Conservation (phyloP, 257 asterid species). For the Misopates orontium region DNA sequence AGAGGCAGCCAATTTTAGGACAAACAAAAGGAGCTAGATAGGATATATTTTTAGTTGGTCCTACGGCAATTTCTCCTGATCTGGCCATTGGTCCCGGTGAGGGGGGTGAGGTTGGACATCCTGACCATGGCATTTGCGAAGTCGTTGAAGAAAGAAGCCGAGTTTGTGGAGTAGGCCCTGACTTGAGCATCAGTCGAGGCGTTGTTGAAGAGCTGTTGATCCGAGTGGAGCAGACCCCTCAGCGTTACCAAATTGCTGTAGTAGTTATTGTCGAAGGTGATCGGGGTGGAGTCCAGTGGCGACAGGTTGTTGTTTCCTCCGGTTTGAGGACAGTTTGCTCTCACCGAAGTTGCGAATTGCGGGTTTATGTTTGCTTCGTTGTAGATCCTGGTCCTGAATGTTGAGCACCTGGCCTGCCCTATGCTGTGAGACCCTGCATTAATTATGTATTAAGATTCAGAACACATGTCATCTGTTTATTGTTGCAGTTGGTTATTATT, state of each 20-base stretch:
- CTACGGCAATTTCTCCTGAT: constrained; percentile 63
- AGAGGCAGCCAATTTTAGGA: no score
- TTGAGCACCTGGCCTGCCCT: constrained; percentile 62
- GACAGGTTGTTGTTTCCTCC: constrained; percentile 48
- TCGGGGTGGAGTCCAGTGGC: constrained; percentile 48
- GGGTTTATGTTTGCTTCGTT: constrained; percentile 60
- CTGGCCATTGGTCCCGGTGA: constrained; percentile 64
- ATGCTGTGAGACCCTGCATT: constrained; percentile 60
- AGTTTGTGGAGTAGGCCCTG: constrained; percentile 42
- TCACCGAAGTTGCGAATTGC: constrained; percentile 38
- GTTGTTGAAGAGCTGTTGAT: constrained; percentile 59
- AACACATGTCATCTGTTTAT: no score
- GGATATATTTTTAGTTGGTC: constrained; percentile 32
- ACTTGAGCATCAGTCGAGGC: constrained; percentile 69
- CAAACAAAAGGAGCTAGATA: no score
- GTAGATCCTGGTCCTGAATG: constrained; percentile 51
- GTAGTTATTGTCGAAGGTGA: constrained; percentile 52
- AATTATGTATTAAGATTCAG: no score
- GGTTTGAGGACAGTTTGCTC: constrained; percentile 46
- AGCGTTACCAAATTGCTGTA: constrained; percentile 36
- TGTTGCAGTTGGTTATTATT: no score
- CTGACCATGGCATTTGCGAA: constrained; percentile 73
- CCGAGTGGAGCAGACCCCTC: constrained; percentile 65
- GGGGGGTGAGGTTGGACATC: constrained; percentile 70
- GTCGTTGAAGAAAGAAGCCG: constrained; percentile 49